Percentiles rank a stretch among this genome's conserved stretches.
phyloP scores from a whole-genome alignment of 2,329 filamentous ascomycete genomes.

The Pyrenochaeta sp. region DNA sequence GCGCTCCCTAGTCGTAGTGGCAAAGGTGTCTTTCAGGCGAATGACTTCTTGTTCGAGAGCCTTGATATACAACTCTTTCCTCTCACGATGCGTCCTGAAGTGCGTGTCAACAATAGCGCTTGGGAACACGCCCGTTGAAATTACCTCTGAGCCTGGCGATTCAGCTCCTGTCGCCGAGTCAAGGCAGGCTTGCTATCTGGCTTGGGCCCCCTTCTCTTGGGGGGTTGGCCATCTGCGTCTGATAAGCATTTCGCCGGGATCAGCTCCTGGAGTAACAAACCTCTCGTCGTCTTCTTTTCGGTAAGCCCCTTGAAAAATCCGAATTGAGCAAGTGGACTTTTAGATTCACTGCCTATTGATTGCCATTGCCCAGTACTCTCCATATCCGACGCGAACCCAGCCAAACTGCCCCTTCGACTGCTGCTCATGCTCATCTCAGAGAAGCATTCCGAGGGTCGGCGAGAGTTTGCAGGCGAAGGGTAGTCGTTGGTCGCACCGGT shows the following conservation, averaged over 20 bases:
- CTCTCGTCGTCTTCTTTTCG: constrained; percentile 80
- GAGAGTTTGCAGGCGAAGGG: constrained; percentile 41
- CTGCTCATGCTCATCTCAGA: constrained; percentile 36
- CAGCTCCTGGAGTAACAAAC: constrained; percentile 51
- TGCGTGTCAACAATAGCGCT: constrained; percentile 18
- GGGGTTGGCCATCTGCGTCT: constrained; percentile 75
- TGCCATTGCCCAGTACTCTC: constrained; percentile 49
- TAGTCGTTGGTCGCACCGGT: constrained; percentile 42
- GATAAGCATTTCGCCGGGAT: constrained; percentile 9
- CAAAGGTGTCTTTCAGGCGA: constrained; percentile 85
- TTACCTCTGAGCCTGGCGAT: constrained; percentile 93
- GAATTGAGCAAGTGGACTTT: constrained; percentile 48
- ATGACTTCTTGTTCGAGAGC: constrained; percentile 90
- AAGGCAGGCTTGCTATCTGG: constrained; percentile 95
- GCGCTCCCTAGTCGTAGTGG: constrained; percentile 76
- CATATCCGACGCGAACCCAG: constrained; percentile 46
- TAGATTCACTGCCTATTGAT: constrained; percentile 46
- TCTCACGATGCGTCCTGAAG: constrained; percentile 87
- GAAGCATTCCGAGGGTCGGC: constrained; percentile 41
- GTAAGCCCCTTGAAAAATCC: constrained; percentile 69
- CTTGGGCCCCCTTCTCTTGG: constrained; percentile 92
- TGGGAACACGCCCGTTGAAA: not conserved
- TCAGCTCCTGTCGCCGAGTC: constrained; percentile 90
- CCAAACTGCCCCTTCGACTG: constrained; percentile 44
- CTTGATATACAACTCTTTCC: constrained; percentile 96